Conservation (phyloP, 2,329 filamentous ascomycete species). For the Xylaria sp. region DNA sequence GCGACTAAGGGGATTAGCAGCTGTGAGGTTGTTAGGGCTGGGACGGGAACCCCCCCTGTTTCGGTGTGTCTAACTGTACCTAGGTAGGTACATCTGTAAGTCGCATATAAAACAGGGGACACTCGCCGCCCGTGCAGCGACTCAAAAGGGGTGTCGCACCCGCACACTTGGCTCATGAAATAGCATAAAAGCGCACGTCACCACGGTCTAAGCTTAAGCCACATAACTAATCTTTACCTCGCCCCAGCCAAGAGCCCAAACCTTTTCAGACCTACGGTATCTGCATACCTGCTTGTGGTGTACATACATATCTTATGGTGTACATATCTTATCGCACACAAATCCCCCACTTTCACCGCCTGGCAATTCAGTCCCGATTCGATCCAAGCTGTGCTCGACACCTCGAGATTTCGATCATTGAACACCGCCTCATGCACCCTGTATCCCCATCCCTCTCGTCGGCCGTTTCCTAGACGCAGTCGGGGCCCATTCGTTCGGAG, state of each 20-base stretch:
- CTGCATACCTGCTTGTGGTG: too few species aligned
- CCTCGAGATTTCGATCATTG: constrained; percentile 11
- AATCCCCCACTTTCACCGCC: constrained; percentile 47
- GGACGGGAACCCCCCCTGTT: constrained; percentile 40
- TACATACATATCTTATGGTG: neutral
- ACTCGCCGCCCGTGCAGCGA: constrained; percentile 43
- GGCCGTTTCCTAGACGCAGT: constrained; percentile 12
- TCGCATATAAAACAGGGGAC: constrained; percentile 46
- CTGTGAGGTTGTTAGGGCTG: neutral
- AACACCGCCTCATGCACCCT: constrained; percentile 10
- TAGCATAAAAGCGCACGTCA: constrained; percentile 33
- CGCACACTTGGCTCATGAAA: constrained; percentile 22
- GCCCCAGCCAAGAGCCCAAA: neutral
- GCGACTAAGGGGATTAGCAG: constrained; percentile 4
- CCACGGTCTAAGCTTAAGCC: constrained; percentile 35
- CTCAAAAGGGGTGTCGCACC: constrained; percentile 35
- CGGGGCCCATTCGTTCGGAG: constrained; percentile 18
- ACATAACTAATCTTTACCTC: constrained; percentile 26
- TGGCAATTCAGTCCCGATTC: constrained; percentile 38
- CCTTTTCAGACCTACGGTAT: neutral
- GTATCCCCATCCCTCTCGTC: constrained; percentile 15
- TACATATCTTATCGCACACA: constrained; percentile 8
- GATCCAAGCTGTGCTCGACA: neutral
- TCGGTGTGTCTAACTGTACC: constrained; percentile 34
- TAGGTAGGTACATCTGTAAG: neutral